phyloP scores from a whole-genome alignment of 176 grass and related monocot genomes.

The Rhynchospora breviuscula region DNA sequence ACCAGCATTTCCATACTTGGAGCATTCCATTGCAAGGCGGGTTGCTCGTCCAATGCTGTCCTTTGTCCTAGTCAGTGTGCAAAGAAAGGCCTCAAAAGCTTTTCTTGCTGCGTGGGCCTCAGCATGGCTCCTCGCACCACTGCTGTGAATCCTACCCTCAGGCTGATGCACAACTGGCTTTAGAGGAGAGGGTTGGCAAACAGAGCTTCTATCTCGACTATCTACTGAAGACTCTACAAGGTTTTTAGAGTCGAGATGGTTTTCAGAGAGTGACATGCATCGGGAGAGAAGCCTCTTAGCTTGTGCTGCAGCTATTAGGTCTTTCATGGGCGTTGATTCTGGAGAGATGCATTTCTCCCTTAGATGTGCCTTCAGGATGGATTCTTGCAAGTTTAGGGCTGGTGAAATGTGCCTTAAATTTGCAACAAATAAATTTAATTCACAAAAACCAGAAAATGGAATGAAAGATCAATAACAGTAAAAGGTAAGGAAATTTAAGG shows the following conservation, averaged over 20 bases:
- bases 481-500: background rate
- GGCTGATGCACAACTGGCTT: slow-evolving; percentile 27
- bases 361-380: slow-evolving; percentile 24
- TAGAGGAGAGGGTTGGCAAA: slow-evolving; percentile 45
- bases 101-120: slow-evolving; percentile 66
- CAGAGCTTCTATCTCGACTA: slow-evolving; percentile 47
- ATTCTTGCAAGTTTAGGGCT: slow-evolving; percentile 25
- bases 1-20: slow-evolving; percentile 88
- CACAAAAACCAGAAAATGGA: background rate
- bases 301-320: slow-evolving; percentile 63
- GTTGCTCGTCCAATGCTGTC: slow-evolving; percentile 93
- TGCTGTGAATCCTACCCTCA: slow-evolving; percentile 40
- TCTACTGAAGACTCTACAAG: slow-evolving; percentile 35
- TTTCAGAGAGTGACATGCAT: slow-evolving; percentile 53
- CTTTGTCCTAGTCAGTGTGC: slow-evolving; percentile 80
- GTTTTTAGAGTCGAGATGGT: slow-evolving; percentile 44
- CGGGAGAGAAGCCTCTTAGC: slow-evolving; percentile 42
- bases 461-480: background rate
- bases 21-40: slow-evolving; percentile 85
- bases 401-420: slow-evolving; percentile 60
- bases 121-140: slow-evolving; percentile 32
- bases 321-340: slow-evolving; percentile 51
- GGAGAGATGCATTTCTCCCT: slow-evolving; percentile 51
- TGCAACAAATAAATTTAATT: slow-evolving; percentile 21
- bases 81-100: slow-evolving; percentile 71